Conservation (phyloP, 768 basidiomycete genomes). For the Lactarius vividus region DNA sequence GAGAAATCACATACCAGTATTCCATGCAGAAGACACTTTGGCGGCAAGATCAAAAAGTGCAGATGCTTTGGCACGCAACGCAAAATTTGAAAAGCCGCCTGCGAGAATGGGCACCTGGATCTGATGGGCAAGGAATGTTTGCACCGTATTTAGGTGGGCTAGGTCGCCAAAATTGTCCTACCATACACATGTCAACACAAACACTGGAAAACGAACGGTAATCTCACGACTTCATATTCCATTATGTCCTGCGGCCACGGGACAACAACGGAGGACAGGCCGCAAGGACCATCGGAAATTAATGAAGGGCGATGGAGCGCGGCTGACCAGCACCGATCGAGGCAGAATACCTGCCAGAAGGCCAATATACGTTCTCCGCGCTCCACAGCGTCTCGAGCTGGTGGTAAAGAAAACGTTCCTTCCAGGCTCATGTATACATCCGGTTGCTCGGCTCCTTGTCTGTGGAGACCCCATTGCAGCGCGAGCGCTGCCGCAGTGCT, state of each 20-base stretch:
- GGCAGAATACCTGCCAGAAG: slow-evolving; percentile 81
- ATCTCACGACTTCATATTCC: slow-evolving; percentile 64
- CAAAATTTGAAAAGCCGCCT: slow-evolving; percentile 58
- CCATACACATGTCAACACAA: not conserved
- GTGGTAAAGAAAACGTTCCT: slow-evolving; percentile 50
- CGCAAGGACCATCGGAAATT: slow-evolving; percentile 60
- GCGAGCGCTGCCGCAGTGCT: slow-evolving; percentile 72
- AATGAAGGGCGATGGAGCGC: slow-evolving; percentile 63
- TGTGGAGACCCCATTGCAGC: slow-evolving; percentile 69
- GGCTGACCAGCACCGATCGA: slow-evolving; percentile 81
- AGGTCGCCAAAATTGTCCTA: slow-evolving; percentile 59
- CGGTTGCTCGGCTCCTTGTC: slow-evolving; percentile 38
- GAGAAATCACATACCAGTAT: slow-evolving; percentile 45
- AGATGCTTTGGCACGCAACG: slow-evolving; percentile 74
- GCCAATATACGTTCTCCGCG: slow-evolving; percentile 70
- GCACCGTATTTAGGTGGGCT: slow-evolving; percentile 55
- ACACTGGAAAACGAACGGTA: slow-evolving; percentile 4
- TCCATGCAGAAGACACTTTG: slow-evolving; percentile 57
- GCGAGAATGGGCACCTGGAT: slow-evolving; percentile 49
- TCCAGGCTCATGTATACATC: slow-evolving; percentile 32
- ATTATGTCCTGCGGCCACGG: slow-evolving; percentile 76
- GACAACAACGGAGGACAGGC: slow-evolving; percentile 58
- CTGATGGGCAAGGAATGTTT: slow-evolving; percentile 53
- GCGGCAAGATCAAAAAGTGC: slow-evolving; percentile 69
- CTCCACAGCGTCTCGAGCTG: slow-evolving; percentile 54